Evolutionary conservation across 805 yeast genomes (phyloP).

Genomic region (Spathaspora girioi): DNA sequence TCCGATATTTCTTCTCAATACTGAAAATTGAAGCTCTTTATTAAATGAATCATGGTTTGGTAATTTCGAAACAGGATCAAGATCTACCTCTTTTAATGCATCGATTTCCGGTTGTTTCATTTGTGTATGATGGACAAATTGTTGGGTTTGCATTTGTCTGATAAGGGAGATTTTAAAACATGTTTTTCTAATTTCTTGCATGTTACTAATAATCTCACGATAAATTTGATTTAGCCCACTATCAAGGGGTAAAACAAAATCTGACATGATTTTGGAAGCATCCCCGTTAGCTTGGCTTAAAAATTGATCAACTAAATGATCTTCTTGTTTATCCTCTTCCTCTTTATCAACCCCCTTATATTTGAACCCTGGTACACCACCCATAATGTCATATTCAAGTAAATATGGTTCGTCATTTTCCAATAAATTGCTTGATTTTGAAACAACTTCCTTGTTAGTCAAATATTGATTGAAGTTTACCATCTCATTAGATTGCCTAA

Average conservation of each 20-base stretch:
- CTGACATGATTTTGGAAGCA: constrained; percentile 21
- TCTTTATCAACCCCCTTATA: constrained; percentile 49
- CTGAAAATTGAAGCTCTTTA: constrained; percentile 58
- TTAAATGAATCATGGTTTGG: constrained; percentile 61
- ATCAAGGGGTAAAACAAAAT: constrained; percentile 31
- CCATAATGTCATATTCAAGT: constrained; percentile 79
- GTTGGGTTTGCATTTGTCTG: constrained; percentile 85
- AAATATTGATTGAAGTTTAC: constrained; percentile 49
- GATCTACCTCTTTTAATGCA: constrained; percentile 59
- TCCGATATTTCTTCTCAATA: constrained; percentile 66
- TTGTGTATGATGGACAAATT: constrained; percentile 70
- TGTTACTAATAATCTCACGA: constrained; percentile 63
- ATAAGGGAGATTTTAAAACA: constrained; percentile 87
- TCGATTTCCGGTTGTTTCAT: constrained; percentile 66
- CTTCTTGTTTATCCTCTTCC: constrained; percentile 38
- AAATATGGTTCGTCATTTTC: constrained; percentile 63
- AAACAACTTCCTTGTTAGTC: constrained; percentile 33
- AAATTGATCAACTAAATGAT: constrained; percentile 30
- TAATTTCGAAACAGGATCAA: constrained; percentile 73
- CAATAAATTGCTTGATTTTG: constrained; percentile 40
- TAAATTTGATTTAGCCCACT: constrained; percentile 62
- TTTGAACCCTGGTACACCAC: constrained; percentile 68
- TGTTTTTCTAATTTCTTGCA: constrained; percentile 83
- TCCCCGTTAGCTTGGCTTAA: constrained; percentile 24
- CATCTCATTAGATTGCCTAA: constrained; percentile 69